phyloP scores from a whole-genome alignment of 2,329 filamentous ascomycete genomes.

The Hysterium pulicare region DNA sequence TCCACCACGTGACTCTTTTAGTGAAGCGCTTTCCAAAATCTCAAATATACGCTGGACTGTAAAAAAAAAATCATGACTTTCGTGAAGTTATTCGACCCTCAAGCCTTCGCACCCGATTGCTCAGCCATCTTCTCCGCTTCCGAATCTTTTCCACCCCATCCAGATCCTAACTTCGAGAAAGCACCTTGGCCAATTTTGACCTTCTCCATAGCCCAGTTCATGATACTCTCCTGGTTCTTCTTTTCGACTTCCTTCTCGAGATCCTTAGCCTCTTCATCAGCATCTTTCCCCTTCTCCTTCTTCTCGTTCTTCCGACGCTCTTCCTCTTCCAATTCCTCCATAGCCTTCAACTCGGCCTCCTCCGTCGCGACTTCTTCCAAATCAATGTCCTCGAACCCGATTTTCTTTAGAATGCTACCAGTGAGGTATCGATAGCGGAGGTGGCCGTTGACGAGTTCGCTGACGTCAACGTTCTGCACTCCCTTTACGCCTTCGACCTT shows the following conservation, averaged over 20 bases:
- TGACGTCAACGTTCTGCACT: slow-evolving; percentile 57
- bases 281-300: slow-evolving; percentile 26
- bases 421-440: slow-evolving; percentile 50
- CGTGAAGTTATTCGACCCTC: no score
- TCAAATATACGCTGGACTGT: no score
- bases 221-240: slow-evolving; percentile 44
- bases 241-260: slow-evolving; percentile 42
- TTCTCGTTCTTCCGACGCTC: slow-evolving; percentile 35
- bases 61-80: no score
- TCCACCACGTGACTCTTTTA: no score
- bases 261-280: slow-evolving; percentile 33
- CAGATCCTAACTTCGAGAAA: slow-evolving; percentile 3
- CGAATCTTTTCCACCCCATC: slow-evolving; percentile 12
- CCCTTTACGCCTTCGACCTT: slow-evolving; percentile 65
- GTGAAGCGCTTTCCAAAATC: no score
- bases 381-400: slow-evolving; percentile 54
- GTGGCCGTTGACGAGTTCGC: slow-evolving; percentile 50
- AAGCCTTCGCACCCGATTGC: slow-evolving; percentile 3
- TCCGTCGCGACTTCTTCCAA: slow-evolving; percentile 45
- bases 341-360: slow-evolving; percentile 41
- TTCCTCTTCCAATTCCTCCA: slow-evolving; percentile 44
- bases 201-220: slow-evolving; percentile 43
- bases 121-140: slow-evolving; percentile 19
- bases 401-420: slow-evolving; percentile 49
- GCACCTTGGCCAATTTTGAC: slow-evolving; percentile 24